Conservation (phyloP, 2,329 filamentous ascomycete species). For the Hymenoscyphus salicellus region DNA sequence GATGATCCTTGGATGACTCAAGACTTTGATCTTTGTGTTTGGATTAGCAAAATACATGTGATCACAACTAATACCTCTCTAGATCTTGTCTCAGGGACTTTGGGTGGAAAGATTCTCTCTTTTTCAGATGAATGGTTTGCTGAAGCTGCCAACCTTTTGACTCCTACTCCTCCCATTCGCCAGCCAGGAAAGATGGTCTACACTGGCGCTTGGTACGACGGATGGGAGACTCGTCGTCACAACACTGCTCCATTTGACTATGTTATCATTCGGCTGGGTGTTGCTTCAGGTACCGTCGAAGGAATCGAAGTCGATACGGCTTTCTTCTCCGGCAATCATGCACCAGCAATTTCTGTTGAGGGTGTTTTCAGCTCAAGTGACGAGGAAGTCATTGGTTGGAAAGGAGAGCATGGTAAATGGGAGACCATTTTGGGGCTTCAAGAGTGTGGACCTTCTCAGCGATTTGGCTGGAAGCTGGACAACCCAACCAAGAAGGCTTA, state of each 20-base stretch:
- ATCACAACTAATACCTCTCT: constrained; percentile 16
- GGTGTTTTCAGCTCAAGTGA: constrained; percentile 67
- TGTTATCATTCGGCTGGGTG: constrained; percentile 63
- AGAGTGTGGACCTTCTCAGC: constrained; percentile 70
- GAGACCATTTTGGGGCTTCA: constrained; percentile 67
- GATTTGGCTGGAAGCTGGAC: constrained; percentile 70
- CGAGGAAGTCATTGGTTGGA: constrained; percentile 63
- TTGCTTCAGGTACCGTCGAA: constrained; percentile 67
- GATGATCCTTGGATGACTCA: constrained; percentile 4
- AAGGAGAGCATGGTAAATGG: constrained; percentile 60
- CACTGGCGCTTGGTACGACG: constrained; percentile 68
- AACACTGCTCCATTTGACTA: constrained; percentile 64
- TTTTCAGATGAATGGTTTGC: constrained; percentile 70
- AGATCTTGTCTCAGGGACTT: constrained; percentile 60
- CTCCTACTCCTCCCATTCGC: constrained; percentile 59
- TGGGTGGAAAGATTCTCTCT: constrained; percentile 62
- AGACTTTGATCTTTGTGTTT: background rate
- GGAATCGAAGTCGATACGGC: constrained; percentile 79
- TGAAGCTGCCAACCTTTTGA: constrained; percentile 61
- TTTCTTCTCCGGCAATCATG: constrained; percentile 80
- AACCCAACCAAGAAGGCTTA: constrained; percentile 62
- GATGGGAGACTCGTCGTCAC: constrained; percentile 67
- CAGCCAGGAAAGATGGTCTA: constrained; percentile 67
- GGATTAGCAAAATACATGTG: constrained; percentile 1
- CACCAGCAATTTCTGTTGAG: constrained; percentile 74